Evolutionary conservation across 2,329 filamentous ascomycete species (phyloP).

Genomic region (Oidium heveae): DNA sequence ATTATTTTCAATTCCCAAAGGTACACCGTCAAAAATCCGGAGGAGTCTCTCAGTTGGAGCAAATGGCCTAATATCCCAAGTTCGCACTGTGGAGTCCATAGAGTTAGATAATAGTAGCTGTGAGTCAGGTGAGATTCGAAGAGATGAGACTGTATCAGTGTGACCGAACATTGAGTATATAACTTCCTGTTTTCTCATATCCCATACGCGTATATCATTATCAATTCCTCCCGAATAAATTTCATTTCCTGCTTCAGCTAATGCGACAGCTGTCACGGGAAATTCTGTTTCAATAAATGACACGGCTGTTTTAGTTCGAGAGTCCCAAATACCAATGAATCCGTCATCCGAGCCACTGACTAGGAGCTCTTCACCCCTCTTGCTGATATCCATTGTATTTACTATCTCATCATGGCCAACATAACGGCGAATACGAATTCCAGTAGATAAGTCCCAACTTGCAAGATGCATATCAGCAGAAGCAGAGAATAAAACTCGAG

Average conservation of each 20-base stretch:
- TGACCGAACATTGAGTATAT: constrained; percentile 77
- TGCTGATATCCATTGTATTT: constrained; percentile 72
- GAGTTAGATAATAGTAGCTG: constrained; percentile 77
- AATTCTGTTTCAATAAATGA: constrained; percentile 81
- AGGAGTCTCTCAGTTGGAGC: constrained; percentile 69
- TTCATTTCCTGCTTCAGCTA: constrained; percentile 89
- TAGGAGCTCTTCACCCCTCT: constrained; percentile 69
- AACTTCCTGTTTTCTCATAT: constrained; percentile 71
- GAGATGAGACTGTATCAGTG: constrained; percentile 71
- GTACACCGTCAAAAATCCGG: constrained; percentile 77
- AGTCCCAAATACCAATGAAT: constrained; percentile 87
- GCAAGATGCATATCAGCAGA: constrained; percentile 84
- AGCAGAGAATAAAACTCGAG: constrained; percentile 68
- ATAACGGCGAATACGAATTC: constrained; percentile 76
- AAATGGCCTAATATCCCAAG: constrained; percentile 92
- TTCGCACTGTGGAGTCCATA: constrained; percentile 80
- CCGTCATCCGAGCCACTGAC: constrained; percentile 87
- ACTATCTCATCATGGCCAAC: constrained; percentile 89
- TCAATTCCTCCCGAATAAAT: constrained; percentile 88
- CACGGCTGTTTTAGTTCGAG: constrained; percentile 64
- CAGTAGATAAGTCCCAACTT: constrained; percentile 84
- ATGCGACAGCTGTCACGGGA: constrained; percentile 69
- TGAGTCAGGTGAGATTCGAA: constrained; percentile 78
- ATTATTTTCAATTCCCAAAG: constrained; percentile 72
- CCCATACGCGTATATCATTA: constrained; percentile 94